Conservation (phyloP, 495 filamentous ascomycete species). For the Xanthoparmelia taractica region DNA sequence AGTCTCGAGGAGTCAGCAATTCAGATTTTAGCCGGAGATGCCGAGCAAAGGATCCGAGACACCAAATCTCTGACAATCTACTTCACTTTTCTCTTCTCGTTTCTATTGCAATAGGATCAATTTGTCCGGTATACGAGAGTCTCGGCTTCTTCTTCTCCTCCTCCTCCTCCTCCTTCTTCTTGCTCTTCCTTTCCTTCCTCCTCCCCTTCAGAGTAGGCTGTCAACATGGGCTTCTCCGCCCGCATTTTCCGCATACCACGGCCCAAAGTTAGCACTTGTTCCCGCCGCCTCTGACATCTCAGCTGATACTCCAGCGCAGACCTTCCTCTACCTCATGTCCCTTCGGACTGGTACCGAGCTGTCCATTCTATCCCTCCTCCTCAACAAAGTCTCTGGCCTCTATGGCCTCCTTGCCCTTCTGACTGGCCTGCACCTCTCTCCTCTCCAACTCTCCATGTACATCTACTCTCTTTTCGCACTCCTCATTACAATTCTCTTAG, state of each 20-base stretch:
- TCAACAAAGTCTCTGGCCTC: conserved; percentile 83
- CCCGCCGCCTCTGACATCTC: conserved; percentile 6
- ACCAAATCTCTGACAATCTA: too few relatives aligned
- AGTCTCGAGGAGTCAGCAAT: too few relatives aligned
- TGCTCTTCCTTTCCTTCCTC: not conserved
- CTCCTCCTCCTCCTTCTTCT: not conserved
- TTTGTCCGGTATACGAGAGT: too few relatives aligned
- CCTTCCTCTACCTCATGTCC: conserved; percentile 76
- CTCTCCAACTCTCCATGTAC: conserved; percentile 71
- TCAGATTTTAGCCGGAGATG: not conserved
- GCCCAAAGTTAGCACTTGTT: conserved; percentile 41
- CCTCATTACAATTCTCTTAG: conserved; percentile 50
- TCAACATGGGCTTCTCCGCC: conserved; percentile 21
- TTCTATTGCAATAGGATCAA: too few relatives aligned
- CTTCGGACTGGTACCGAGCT: conserved; percentile 78
- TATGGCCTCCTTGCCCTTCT: conserved; percentile 82
- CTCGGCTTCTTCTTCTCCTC: not conserved
- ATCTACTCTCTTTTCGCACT: conserved; percentile 70
- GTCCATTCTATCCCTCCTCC: conserved; percentile 65
- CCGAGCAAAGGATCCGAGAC: not conserved
- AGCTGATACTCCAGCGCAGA: conserved; percentile 35
- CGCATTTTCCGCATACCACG: conserved; percentile 47
- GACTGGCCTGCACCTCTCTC: conserved; percentile 61
- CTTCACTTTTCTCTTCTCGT: not conserved
- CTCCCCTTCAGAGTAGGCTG: not conserved